Base-by-base conservation (phyloP, 495 filamentous ascomycete genomes). In the Xylaria venustula region DNA sequence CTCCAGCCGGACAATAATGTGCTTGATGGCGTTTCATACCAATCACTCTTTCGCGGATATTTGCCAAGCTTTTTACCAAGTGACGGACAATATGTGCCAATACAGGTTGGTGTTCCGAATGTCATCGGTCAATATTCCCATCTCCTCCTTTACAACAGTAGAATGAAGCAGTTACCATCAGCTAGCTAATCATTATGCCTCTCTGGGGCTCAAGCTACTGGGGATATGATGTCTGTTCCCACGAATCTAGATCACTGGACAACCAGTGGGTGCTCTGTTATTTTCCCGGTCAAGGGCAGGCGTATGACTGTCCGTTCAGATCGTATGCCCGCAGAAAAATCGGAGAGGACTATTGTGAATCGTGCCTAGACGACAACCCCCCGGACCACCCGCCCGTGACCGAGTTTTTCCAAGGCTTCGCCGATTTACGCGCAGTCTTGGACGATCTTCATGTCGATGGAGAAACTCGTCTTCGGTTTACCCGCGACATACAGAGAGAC, bases 181-280 rank as follows among this genome's bases (percentile, higher is more conserved):
- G 25, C 40, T 34, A 22, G 53, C 40, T 55, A 45, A 55, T n/a
- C 23, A 25, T 4, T 19, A n/a, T n/a, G 53, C 11, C 17, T 25
- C 41, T 55, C 32, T 25, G 40, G 2, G 9, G 36, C 23, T 44
- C 25, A 55, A 48, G 41, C 37, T 55, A 55, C 40, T 55, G 53
- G 53, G 53, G 53, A 0, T 55, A 44, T 3, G 40, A 55, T 22
- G 40, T 40, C 19, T 55, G 53, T 19, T 44, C 12, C 8, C 53
- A 55, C 26, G 53, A 55, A 37, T 32, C 17, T 1, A 15, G 9
- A 7, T 40, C 41, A 12, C 23, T 20, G 25, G 53, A 55, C 0
- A 55, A 55, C 40, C 41, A 40, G 37, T 55, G 53, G 53, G 15
- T 8, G 3, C 1, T 15, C 20, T 55, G 53, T 17, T 17, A 22